Evolutionary conservation across 257 asterid species (phyloP), one percentile per base, ranked within the genome.

Genomic region (Petunia axillaris): DNA sequence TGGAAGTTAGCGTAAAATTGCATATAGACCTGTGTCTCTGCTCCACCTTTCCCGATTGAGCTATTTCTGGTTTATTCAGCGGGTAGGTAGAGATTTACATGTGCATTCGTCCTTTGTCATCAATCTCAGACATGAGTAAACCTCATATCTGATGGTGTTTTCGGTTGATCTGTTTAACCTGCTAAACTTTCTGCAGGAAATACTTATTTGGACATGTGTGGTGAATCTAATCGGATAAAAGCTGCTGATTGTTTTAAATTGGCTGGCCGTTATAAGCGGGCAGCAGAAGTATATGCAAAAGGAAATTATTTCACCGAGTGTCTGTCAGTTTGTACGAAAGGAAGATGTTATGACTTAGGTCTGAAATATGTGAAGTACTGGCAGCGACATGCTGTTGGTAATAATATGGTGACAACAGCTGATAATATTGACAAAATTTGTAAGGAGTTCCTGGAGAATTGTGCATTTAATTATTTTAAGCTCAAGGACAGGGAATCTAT

Each of bases 211-310:
- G 86, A 85, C 15, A 85, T 87, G 63, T 87, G 92, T 74, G 90
- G 89, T 25, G 73, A 82, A 52, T 52, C 55, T 52, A 0, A 52
- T 41, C 37, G 83, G 48, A 52, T 80, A 70, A 89, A 84, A 83
- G 92, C 93, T 3, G 95, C 90, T 4, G 97, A 90, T 75, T 90
- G 91, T 76, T 92, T 90, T 35, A 2, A 14, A 9, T 76, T 85
- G 75, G 95, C 97, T 0, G 89, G 85, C 35, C 39, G 75, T 40
- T 86, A 86, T 66, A 9, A 78, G 46, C 83, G 48, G 25, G 93
- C 93, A 0, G 93, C 95, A 0, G 79, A 82, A 76, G 86, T 83
- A 13, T 90, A 88, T 66, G 88, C 85, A 4, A 76, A 82, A 75
- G 91, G 92, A 1, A 82, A 85, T 53, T 84, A 87, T 50, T 79